Conservation (phyloP, 176 grass and related monocot genomes). For the Tuctoria greenei region DNA sequence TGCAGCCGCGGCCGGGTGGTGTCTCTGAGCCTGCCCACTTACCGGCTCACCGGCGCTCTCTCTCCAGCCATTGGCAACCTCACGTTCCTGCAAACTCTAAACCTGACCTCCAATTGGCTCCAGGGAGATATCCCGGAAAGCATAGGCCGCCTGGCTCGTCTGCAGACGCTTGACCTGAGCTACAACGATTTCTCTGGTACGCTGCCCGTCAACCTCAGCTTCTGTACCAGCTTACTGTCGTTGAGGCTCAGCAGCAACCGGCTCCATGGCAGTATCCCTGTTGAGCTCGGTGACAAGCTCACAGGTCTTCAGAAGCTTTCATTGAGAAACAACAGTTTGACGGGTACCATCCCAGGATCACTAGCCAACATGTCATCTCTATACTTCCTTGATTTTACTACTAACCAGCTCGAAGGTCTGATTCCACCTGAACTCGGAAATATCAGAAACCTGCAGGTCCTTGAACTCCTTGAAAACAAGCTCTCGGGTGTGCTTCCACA, state of each 20-base stretch:
- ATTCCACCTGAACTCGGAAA: slow-evolving; percentile 17
- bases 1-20: slow-evolving; percentile 6
- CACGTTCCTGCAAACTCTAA: background rate
- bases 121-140: background rate
- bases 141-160: background rate
- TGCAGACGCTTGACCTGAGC: slow-evolving; percentile 12
- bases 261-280: background rate
- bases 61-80: slow-evolving; percentile 32
- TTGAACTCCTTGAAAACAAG: background rate
- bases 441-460: background rate
- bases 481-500: slow-evolving; percentile 20
- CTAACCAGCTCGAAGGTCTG: background rate
- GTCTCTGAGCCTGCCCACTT: slow-evolving; percentile 3
- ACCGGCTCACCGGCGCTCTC: background rate
- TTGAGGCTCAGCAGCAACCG: background rate
- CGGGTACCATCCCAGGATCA: background rate
- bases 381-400: background rate
- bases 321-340: slow-evolving; percentile 18
- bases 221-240: background rate
- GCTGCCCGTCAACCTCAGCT: slow-evolving; percentile 28
- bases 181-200: background rate
- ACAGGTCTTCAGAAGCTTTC: background rate
- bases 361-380: slow-evolving; percentile 28
- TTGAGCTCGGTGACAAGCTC: background rate
- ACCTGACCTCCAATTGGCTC: slow-evolving; percentile 35